Conservation (phyloP, 768 basidiomycete species). For the Leccinum longicurvipes region DNA sequence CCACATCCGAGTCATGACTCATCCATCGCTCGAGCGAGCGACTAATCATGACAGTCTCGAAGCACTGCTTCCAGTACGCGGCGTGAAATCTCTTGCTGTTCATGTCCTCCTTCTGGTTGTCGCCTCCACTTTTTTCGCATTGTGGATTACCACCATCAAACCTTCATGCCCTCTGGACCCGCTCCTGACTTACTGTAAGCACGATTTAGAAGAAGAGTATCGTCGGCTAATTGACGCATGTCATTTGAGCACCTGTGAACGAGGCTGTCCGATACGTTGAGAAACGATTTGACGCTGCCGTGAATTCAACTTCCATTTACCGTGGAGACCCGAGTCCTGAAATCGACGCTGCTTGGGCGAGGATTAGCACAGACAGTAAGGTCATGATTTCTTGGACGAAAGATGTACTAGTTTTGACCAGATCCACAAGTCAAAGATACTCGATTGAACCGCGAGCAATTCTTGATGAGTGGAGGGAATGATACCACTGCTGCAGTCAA, state of each 20-base stretch:
- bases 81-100: not conserved
- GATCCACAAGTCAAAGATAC: not conserved
- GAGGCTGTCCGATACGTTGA: constrained; percentile 2
- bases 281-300: not conserved
- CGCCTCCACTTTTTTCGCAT: not conserved
- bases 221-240: not conserved
- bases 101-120: not conserved
- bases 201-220: not conserved
- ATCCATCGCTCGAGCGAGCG: not conserved
- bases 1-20: not conserved
- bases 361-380: constrained; percentile 1
- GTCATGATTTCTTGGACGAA: not conserved
- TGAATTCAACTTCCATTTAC: constrained; percentile 1
- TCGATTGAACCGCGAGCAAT: constrained; percentile 5
- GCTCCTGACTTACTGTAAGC: not conserved
- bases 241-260: not conserved
- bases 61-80: too few relatives aligned
- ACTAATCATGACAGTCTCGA: not conserved
- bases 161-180: not conserved
- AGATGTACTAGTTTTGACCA: not conserved
- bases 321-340: constrained; percentile 2
- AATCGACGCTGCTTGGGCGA: constrained; percentile 6
- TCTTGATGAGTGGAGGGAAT: constrained; percentile 5
- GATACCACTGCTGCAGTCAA: constrained; percentile 1
- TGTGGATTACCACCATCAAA: not conserved